These are phyloP conservation scores for Periglandula ipomoeae DNA, from an alignment of 2,329 filamentous ascomycete genomes.

Conservation along the genomic window DNA sequence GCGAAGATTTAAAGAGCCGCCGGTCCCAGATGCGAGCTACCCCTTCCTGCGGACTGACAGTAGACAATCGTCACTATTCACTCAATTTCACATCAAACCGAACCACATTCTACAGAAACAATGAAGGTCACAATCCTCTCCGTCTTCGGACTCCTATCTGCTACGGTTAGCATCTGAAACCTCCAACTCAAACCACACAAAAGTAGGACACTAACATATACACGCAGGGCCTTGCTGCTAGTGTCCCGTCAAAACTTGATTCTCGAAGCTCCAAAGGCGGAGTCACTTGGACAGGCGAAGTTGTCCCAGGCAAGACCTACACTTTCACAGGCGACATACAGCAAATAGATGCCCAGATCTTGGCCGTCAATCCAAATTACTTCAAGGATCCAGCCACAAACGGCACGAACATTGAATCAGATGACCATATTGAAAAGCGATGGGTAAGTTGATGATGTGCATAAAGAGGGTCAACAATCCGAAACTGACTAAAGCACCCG, in stretches of 20 bases:
- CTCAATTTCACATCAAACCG: too few relatives aligned
- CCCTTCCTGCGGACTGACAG: too few relatives aligned
- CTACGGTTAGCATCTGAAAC: neutral
- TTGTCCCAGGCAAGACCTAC: neutral
- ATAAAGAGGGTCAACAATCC: too few relatives aligned
- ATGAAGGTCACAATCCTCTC: neutral
- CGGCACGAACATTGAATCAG: neutral
- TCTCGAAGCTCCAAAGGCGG: neutral
- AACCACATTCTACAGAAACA: neutral
- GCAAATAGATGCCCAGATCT: neutral
- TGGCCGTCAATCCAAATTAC: neutral
- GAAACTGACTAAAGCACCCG: neutral
- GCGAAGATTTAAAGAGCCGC: too few relatives aligned
- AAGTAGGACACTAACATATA: neutral
- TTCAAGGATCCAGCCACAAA: neutral
- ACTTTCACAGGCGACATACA: neutral
- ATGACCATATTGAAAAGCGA: neutral
- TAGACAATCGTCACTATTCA: too few relatives aligned
- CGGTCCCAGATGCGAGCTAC: too few relatives aligned
- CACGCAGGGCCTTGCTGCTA: neutral
- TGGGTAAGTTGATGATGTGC: neutral
- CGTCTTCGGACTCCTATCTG: neutral
- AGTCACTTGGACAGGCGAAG: conserved; percentile 1
- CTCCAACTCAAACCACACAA: neutral
- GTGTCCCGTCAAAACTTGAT: neutral